Base-by-base conservation (phyloP, 768 basidiomycete species). In the Podaxis sp. region DNA sequence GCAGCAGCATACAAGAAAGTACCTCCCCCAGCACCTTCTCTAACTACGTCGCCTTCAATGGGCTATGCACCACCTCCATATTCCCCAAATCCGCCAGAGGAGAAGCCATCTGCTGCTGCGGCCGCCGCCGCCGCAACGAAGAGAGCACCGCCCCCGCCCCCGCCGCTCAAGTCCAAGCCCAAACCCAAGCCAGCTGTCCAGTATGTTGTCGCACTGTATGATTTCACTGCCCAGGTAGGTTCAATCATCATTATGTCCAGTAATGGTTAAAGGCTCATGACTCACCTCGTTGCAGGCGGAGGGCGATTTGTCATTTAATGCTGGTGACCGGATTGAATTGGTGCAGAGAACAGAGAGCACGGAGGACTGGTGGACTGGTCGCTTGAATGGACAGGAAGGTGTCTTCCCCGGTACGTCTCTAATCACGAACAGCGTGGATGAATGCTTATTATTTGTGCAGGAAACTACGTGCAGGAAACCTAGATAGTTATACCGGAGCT, bases 281-380 rank as follows among this genome's bases (percentile, higher is more conserved):
- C 44, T 19, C n/a, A 17, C 26, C 17, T 56, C 53, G 22, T 40
- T 54, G 5, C 66, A 92, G 86, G 92, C 95, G 44, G 94, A 92
- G 0, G 96, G 96, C 1, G 96, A 99, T 75, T 77, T 99, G 61
- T 90, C 89, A 0, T 99, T 99, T 79, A 86, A 81, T 65, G 85
- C 87, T 15, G 96, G 96, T 15, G 96, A 98, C 74, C 80, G 84
- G 67, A 98, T 99, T 73, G 94, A 96, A 76, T 79, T 99, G 59
- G 82, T 97, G 39, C 89, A 95, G 74, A 85, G 85, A 74, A 88
- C 89, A 17, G 84, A 83, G 6, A 95, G 87, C 69, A 72, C 88
- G 28, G 93, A 99, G 72, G 96, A 99, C 71, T 98, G 96, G 96
- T 99, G 96, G 96, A 97, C 95, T 28, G 96, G 96, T 6, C 83